Percentiles rank a stretch among this genome's conserved stretches.
These are phyloP conservation scores for Populus hybrid DNA, from an alignment of 441 rosid genomes.

Conservation along the genomic window DNA sequence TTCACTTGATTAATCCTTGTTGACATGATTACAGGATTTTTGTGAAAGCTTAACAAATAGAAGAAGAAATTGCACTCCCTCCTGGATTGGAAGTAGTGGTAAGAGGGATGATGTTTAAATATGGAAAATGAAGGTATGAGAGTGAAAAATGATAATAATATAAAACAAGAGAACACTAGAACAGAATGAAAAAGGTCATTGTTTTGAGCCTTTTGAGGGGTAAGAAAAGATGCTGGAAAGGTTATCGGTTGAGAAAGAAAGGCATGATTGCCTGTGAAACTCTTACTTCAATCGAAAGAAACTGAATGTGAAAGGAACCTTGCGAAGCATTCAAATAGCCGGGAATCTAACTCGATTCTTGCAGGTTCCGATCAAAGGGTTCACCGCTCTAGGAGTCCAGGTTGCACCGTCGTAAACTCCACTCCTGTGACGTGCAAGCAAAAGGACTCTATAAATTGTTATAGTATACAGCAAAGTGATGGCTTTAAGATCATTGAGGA, in stretches of 20 bases:
- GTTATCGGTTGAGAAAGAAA: neutral
- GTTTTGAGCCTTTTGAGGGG: neutral
- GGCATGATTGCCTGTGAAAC: neutral
- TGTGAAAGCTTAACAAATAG: neutral
- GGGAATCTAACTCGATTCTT: neutral
- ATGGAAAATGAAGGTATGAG: neutral
- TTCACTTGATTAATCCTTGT: conserved; percentile 18
- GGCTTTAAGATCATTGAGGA: neutral
- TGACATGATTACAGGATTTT: conserved; percentile 8
- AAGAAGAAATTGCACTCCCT: neutral
- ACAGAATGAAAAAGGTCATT: neutral
- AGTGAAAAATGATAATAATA: neutral
- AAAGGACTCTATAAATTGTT: neutral
- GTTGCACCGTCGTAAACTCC: neutral
- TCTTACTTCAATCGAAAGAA: neutral
- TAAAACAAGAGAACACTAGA: neutral
- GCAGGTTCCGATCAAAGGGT: neutral
- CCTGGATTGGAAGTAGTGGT: neutral
- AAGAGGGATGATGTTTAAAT: neutral
- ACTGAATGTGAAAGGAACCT: neutral
- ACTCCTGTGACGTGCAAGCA: neutral
- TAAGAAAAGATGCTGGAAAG: neutral
- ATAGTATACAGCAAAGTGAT: neutral
- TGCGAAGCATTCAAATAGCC: neutral
- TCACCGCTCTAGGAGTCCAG: neutral